Evolutionary conservation across 805 yeast genomes (phyloP), one percentile per base, ranked within the genome.

Genomic region (Candida gorgasii): DNA sequence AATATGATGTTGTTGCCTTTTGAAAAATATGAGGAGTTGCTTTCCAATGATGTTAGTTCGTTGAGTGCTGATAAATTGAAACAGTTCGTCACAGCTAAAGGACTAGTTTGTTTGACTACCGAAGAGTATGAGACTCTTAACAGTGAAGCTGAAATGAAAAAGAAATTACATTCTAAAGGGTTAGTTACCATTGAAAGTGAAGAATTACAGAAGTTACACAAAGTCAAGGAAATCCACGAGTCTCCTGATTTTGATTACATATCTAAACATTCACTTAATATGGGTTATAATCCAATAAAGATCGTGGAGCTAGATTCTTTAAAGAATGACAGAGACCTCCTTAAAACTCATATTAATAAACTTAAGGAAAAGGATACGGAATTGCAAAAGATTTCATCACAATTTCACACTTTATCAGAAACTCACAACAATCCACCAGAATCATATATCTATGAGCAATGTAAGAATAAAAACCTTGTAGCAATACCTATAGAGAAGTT

Each of bases 111-210:
- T 13, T 38, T 69, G 18, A 53, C 54, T 14, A 45, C 51, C 30
- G 34, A 51, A n/a, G 65, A 65, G 30, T 59, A 65, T 40, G 54
- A 55, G 9, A 50, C 47, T 2, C 57, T 68, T 19, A 15, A 55
- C 19, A 58, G 57, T 43, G 74, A 68, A 44, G 50, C 57, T 13
- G 66, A 61, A 36, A 68, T 70, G 74, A 53, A 52, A 39, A 52
- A 51, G 24, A 59, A 50, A 36, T 52, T 70, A 24, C 49, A 49
- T 26, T 43, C 57, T 3, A 57, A 50, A 36, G 73, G 74, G 1
- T 52, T 70, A 24, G 62, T 64, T 2, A 58, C 69, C 2, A 41
- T 69, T 3, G 57, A 54, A 45, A 11, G 50, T 12, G 43, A 54
- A 11, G 42, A 50, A 8, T 51, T 63, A 36, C 46, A 48, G 1